These are phyloP conservation scores for Fusarium sp. DNA, from an alignment of 2,329 filamentous ascomycete species.

Conservation along the genomic window DNA sequence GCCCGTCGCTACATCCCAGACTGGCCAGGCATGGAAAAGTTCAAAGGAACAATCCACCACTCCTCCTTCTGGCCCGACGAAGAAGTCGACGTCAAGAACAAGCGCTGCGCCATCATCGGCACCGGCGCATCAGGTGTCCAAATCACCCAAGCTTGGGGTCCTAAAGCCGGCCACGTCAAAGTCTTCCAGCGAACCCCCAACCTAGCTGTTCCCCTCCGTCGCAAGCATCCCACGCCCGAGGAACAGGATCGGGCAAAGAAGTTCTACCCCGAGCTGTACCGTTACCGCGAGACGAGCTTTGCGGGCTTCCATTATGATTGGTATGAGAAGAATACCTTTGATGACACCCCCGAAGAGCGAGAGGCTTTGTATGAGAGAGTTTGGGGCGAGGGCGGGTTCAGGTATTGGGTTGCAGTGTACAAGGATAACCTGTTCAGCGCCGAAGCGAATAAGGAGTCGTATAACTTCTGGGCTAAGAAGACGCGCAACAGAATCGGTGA, in stretches of 20 bases:
- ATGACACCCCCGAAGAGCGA: conserved; percentile 64
- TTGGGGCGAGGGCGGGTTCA: conserved; percentile 67
- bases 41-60: conserved; percentile 71
- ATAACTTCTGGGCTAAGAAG: conserved; percentile 68
- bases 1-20: conserved; percentile 72
- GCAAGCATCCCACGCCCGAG: conserved; percentile 55
- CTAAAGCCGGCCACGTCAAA: conserved; percentile 63
- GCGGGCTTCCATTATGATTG: conserved; percentile 71
- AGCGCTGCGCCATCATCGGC: conserved; percentile 72
- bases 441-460: conserved; percentile 65
- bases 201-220: conserved; percentile 72
- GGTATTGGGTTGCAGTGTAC: conserved; percentile 67
- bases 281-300: conserved; percentile 65
- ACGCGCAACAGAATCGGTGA: conserved; percentile 64
- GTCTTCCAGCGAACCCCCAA: conserved; percentile 79
- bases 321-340: conserved; percentile 66
- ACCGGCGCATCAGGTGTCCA: conserved; percentile 76
- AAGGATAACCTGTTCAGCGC: conserved; percentile 62
- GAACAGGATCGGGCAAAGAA: conserved; percentile 60
- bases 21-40: conserved; percentile 70
- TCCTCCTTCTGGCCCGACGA: conserved; percentile 72
- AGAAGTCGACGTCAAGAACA: conserved; percentile 68
- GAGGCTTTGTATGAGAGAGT: conserved; percentile 62
- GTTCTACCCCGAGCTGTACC: conserved; percentile 65
- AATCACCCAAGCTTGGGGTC: conserved; percentile 71